Evolutionary conservation across 208 protist genomes (phyloP).

Genomic region (Trichomonas tenax): DNA sequence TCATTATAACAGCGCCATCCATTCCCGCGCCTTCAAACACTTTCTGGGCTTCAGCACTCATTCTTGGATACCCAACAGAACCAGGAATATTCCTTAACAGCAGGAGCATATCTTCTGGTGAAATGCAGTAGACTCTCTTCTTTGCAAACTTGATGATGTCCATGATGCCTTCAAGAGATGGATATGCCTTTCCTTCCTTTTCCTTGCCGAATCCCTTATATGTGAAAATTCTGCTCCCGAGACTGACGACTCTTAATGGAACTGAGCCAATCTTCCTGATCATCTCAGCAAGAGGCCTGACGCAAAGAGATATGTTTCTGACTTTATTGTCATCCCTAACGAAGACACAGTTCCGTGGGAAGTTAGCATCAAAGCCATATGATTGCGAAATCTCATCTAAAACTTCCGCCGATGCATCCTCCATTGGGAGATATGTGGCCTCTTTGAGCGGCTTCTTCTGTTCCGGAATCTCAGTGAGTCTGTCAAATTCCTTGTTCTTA

Average conservation of each 20-base stretch:
- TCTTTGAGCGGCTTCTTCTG: background rate
- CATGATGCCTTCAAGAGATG: background rate
- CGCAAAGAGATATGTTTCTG: background rate
- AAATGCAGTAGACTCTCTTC: background rate
- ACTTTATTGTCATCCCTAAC: background rate
- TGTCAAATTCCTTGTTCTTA: slow-evolving; percentile 29
- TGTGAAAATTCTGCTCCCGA: background rate
- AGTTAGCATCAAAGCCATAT: background rate
- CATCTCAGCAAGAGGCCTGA: background rate
- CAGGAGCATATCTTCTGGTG: background rate
- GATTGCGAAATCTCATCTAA: background rate
- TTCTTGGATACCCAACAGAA: background rate
- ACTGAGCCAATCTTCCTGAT: background rate
- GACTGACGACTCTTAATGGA: background rate
- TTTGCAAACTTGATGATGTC: background rate
- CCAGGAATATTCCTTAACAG: background rate
- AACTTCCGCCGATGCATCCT: background rate
- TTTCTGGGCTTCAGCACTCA: background rate
- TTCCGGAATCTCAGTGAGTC: background rate
- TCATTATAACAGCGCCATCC: background rate
- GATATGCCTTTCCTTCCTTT: background rate
- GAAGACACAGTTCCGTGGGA: background rate
- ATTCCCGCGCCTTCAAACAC: background rate
- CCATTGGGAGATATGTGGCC: background rate
- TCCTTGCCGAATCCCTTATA: background rate